phyloP scores from a whole-genome alignment of 805 yeast species.

The Barnettozyma wickerhamii region DNA sequence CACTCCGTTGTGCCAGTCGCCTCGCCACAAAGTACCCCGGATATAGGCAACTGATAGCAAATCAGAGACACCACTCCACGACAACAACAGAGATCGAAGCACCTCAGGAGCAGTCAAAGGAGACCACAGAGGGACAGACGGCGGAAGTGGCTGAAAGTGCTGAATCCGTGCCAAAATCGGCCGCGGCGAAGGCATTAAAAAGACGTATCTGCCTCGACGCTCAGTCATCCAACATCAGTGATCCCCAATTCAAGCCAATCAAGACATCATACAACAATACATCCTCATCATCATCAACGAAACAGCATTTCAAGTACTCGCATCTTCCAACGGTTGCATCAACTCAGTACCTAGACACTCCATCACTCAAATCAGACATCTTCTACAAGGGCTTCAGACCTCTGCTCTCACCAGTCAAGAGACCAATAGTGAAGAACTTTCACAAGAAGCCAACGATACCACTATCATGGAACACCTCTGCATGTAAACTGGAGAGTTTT shows the following conservation, averaged over 20 bases:
- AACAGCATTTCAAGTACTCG: slow-evolving; percentile 6
- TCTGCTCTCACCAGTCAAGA: slow-evolving; percentile 20
- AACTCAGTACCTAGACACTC: slow-evolving; percentile 21
- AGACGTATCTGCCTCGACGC: slow-evolving; percentile 6
- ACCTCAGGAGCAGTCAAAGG: slow-evolving; percentile 5
- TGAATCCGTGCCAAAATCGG: neutral
- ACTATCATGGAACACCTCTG: slow-evolving; percentile 24
- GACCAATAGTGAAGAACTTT: slow-evolving; percentile 16
- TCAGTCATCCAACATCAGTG: slow-evolving; percentile 2
- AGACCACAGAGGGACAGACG: slow-evolving; percentile 2
- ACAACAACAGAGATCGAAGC: slow-evolving; percentile 4
- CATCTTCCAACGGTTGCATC: slow-evolving; percentile 22
- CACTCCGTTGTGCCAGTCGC: neutral
- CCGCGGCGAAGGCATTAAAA: slow-evolving; percentile 2
- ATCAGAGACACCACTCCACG: slow-evolving; percentile 5
- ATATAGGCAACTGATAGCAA: slow-evolving; percentile 1
- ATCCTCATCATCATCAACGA: neutral
- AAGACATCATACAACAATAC: neutral
- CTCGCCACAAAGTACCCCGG: slow-evolving; percentile 4
- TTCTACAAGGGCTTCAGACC: slow-evolving; percentile 25
- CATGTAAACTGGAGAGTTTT: slow-evolving; percentile 21
- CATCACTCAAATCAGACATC: slow-evolving; percentile 18
- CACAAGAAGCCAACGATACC: slow-evolving; percentile 20
- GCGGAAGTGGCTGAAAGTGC: neutral
- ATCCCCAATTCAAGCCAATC: slow-evolving; percentile 3